Conservation (phyloP, 1,139 yeast genomes). For the Nematodospora anomalae region DNA sequence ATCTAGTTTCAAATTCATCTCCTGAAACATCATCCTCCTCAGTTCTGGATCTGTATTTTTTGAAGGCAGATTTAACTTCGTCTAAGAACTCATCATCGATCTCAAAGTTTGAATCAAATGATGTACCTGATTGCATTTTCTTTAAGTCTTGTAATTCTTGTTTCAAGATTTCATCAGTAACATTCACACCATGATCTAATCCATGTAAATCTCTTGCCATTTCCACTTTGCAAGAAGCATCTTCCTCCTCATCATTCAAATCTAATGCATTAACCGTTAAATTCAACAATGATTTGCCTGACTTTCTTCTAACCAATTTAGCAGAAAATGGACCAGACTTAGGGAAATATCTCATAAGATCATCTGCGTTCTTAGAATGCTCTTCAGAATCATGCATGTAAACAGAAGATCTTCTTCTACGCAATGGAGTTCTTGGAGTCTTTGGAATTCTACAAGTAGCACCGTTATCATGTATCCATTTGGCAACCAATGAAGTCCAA, state of each 20-base stretch:
- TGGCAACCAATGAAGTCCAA: slow-evolving; percentile 94
- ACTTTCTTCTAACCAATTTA: slow-evolving; percentile 59
- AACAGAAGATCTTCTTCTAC: slow-evolving; percentile 27
- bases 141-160: slow-evolving; percentile 28
- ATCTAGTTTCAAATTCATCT: slow-evolving; percentile 64
- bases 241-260: slow-evolving; percentile 59
- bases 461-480: slow-evolving; percentile 92
- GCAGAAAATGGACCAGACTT: slow-evolving; percentile 57
- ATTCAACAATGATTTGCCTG: slow-evolving; percentile 68
- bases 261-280: slow-evolving; percentile 68
- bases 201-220: slow-evolving; percentile 19
- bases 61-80: slow-evolving; percentile 56
- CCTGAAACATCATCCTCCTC: slow-evolving; percentile 45
- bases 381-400: slow-evolving; percentile 24
- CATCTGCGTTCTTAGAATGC: slow-evolving; percentile 33
- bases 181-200: slow-evolving; percentile 21
- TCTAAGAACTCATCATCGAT: slow-evolving; percentile 43
- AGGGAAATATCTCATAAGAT: slow-evolving; percentile 36
- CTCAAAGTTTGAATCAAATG: slow-evolving; percentile 29
- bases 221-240: slow-evolving; percentile 19
- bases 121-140: slow-evolving; percentile 35
- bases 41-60: slow-evolving; percentile 40
- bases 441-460: slow-evolving; percentile 57
- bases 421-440: slow-evolving; percentile 49
- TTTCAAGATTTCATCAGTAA: slow-evolving; percentile 21